These are phyloP conservation scores for Populus tomentosa DNA, from an alignment of 441 rosid species.

Conservation along the genomic window DNA sequence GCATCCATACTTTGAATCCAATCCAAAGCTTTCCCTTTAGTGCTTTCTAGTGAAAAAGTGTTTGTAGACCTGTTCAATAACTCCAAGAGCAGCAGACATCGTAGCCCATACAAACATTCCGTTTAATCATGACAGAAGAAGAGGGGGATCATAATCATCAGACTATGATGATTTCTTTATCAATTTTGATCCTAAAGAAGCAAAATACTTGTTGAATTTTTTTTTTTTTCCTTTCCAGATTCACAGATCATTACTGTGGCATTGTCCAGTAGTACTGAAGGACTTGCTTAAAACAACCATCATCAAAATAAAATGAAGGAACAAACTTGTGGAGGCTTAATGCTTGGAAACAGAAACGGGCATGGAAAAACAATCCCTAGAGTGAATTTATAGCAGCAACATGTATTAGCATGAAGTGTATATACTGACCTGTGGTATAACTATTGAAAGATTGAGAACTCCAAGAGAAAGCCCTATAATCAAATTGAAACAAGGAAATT, in stretches of 20 bases:
- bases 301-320: not conserved
- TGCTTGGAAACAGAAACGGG: not conserved
- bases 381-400: not conserved
- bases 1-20: too few relatives aligned
- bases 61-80: not conserved
- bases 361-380: not conserved
- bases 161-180: not conserved
- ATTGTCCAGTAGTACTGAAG: not conserved
- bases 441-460: conserved; percentile 75
- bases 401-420: not conserved
- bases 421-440: conserved; percentile 64
- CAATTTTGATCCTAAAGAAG: not conserved
- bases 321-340: not conserved
- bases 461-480: conserved; percentile 73
- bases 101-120: not conserved
- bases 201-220: not conserved
- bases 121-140: not conserved
- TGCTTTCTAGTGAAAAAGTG: not conserved
- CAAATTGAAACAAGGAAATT: not conserved
- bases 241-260: not conserved
- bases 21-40: not conserved
- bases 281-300: not conserved
- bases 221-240: not conserved
- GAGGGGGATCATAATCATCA: not conserved
- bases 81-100: not conserved